phyloP scores from a whole-genome alignment of 192 early-diverging fungal species.

The Coemansia sp. region DNA sequence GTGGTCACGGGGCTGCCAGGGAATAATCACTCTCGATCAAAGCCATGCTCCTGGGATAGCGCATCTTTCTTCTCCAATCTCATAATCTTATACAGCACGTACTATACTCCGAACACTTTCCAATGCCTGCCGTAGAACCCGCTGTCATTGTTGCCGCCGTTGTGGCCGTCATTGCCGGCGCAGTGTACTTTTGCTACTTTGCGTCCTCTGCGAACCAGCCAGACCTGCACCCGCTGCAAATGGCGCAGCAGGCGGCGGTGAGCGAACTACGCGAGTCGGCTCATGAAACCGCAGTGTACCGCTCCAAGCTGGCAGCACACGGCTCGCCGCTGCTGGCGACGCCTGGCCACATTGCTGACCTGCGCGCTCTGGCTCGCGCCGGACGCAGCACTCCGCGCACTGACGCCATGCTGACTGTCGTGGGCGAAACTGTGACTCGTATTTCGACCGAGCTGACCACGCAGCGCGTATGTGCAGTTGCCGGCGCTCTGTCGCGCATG shows the following conservation, averaged over 20 bases:
- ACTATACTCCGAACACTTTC: neutral
- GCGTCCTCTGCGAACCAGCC: conserved; percentile 53
- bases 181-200: conserved; percentile 48
- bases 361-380: conserved; percentile 30
- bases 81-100: neutral
- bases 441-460: conserved; percentile 15
- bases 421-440: conserved; percentile 4
- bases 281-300: conserved; percentile 38
- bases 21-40: no score
- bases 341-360: conserved; percentile 12
- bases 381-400: conserved; percentile 4
- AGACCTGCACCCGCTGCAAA: conserved; percentile 50
- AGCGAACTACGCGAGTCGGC: conserved; percentile 32
- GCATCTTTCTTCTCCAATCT: neutral
- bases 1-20: neutral
- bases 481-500: conserved; percentile 20
- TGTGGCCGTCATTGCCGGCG: conserved; percentile 21
- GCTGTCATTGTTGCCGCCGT: conserved; percentile 21
- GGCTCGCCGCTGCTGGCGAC: conserved; percentile 24
- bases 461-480: conserved; percentile 18
- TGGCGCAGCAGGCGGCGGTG: conserved; percentile 44
- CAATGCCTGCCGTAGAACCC: conserved; percentile 32
- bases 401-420: conserved; percentile 7
- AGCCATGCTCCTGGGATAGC: neutral
- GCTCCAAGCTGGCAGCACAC: conserved; percentile 43